These are phyloP conservation scores for Pythium brachiatum DNA, from an alignment of 352 stramenopile species.

Conservation along the genomic window DNA sequence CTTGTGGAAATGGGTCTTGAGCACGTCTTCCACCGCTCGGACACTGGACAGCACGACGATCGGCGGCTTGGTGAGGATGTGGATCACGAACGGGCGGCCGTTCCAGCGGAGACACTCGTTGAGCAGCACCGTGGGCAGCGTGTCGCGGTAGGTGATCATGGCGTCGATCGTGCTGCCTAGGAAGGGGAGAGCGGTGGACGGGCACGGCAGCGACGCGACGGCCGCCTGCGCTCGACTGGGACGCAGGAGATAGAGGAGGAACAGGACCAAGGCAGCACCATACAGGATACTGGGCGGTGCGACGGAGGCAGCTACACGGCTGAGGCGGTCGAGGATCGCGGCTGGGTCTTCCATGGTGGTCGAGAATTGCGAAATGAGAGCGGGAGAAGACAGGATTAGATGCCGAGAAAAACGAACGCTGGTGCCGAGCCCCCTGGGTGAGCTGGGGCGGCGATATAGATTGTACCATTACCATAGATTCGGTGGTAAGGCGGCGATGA, in stretches of 20 bases:
- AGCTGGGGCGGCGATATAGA: not conserved
- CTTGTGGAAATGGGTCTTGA: constrained; percentile 56
- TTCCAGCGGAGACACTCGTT: constrained; percentile 22
- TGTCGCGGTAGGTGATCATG: constrained; percentile 7
- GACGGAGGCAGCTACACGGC: not conserved
- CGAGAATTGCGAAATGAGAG: not conserved
- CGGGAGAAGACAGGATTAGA: not conserved
- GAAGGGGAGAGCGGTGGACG: constrained; percentile 1
- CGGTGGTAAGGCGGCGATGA: not conserved
- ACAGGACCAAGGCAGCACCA: not conserved
- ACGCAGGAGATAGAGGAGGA: not conserved
- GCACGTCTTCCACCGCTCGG: constrained; percentile 40
- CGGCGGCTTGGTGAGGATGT: constrained; percentile 28
- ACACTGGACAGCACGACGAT: constrained; percentile 39
- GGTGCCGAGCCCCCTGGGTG: too few species aligned
- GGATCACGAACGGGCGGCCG: constrained; percentile 36
- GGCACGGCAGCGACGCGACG: not conserved
- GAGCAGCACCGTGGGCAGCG: constrained; percentile 23
- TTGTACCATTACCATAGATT: too few species aligned
- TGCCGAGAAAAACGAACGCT: not conserved
- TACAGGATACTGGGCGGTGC: not conserved
- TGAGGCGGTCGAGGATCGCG: not conserved
- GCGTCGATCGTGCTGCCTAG: constrained; percentile 9
- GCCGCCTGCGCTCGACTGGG: not conserved
- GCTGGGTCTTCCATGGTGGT: not conserved